phyloP scores from a whole-genome alignment of 139 green algal genomes.

The Klebsormidium nitens region DNA sequence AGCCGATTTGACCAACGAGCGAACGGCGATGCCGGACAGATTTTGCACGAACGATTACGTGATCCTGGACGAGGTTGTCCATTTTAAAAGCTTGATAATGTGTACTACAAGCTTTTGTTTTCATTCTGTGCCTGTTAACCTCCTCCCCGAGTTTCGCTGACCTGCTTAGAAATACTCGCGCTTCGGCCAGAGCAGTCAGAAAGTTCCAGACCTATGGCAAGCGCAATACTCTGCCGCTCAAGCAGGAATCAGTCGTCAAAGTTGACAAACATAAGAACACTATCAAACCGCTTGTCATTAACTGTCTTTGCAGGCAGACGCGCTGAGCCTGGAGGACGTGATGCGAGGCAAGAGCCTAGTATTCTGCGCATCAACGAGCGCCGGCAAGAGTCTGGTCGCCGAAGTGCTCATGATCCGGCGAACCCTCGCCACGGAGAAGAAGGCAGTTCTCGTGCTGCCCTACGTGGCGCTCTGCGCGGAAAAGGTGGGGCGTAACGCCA shows the following conservation, averaged over 20 bases:
- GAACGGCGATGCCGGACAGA: no score
- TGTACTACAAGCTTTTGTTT: no score
- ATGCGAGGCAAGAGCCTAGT: conserved; percentile 71
- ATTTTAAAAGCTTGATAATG: no score
- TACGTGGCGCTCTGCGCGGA: conserved; percentile 65
- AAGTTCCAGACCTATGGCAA: not conserved
- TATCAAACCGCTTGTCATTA: no score
- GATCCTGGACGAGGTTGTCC: no score
- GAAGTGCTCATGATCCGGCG: conserved; percentile 53
- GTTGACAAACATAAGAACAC: no score
- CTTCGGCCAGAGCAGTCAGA: not conserved
- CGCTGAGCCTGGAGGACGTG: conserved; percentile 52
- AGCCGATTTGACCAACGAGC: no score
- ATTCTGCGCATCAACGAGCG: conserved; percentile 76
- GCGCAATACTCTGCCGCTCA: not conserved
- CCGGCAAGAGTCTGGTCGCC: conserved; percentile 76
- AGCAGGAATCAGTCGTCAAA: not conserved
- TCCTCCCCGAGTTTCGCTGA: no score
- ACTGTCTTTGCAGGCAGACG: conserved; percentile 41
- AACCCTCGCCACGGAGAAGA: conserved; percentile 12
- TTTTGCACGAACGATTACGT: no score
- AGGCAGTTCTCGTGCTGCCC: conserved; percentile 58
- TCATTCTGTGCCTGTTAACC: no score
- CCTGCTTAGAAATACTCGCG: not conserved
- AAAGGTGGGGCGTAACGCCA: no score